These are phyloP conservation scores for Cucurbitaria berberidis DNA, from an alignment of 2,329 filamentous ascomycete genomes.

Conservation along the genomic window DNA sequence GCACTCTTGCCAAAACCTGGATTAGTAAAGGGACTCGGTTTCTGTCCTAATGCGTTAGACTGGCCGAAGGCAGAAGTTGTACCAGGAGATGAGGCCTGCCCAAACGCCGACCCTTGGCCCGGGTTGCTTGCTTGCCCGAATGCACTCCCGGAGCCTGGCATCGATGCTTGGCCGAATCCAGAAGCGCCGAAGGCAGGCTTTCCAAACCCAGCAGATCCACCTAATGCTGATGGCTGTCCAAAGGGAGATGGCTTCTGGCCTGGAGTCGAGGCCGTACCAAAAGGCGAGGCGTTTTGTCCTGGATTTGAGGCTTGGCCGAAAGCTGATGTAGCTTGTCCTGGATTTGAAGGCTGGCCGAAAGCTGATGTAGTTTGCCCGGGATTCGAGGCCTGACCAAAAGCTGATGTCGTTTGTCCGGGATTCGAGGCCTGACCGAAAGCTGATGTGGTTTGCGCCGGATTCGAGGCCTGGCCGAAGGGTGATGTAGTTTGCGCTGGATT, in stretches of 20 bases:
- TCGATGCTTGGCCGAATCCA: conserved; percentile 52
- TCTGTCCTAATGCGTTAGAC: conserved; percentile 31
- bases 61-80: conserved; percentile 44
- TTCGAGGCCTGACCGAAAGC: conserved; percentile 36
- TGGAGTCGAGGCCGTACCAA: conserved; percentile 49
- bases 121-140: conserved; percentile 26
- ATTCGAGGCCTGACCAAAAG: conserved; percentile 51
- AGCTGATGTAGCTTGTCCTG: conserved; percentile 16
- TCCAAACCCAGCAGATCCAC: conserved; percentile 47
- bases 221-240: conserved; percentile 38
- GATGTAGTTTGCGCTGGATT: conserved; percentile 16
- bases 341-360: conserved; percentile 50
- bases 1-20: conserved; percentile 46
- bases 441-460: conserved; percentile 14
- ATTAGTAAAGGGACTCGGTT: conserved; percentile 50
- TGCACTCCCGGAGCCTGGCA: conserved; percentile 28
- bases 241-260: conserved; percentile 36
- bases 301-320: conserved; percentile 35
- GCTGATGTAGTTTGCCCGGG: conserved; percentile 20
- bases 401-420: conserved; percentile 19
- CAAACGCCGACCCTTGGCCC: conserved; percentile 38
- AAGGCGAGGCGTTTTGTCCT: conserved; percentile 30
- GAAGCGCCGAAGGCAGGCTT: conserved; percentile 39
- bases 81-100: conserved; percentile 39
- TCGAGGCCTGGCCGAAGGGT: conserved; percentile 51